These are phyloP conservation scores for Kurtzmaniella fragi DNA, from an alignment of 805 yeast species.

Conservation along the genomic window DNA sequence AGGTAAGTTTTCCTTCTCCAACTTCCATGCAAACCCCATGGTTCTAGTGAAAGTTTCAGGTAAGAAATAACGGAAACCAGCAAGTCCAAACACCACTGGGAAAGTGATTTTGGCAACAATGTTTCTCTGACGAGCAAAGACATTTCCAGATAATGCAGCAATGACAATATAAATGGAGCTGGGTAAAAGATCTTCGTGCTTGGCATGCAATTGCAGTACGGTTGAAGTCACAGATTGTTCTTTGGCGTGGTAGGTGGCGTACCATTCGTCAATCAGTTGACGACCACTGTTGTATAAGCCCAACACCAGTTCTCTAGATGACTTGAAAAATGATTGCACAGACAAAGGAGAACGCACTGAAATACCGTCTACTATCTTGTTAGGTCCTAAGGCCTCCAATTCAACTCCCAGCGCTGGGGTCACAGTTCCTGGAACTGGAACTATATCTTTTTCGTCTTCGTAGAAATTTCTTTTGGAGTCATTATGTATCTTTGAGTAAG, in stretches of 20 bases:
- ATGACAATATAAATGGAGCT: slow-evolving; percentile 63
- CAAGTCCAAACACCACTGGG: slow-evolving; percentile 59
- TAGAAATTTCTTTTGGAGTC: slow-evolving; percentile 39
- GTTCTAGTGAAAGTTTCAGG: slow-evolving; percentile 71
- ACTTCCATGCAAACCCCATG: slow-evolving; percentile 48
- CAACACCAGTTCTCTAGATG: slow-evolving; percentile 41
- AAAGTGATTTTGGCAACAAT: slow-evolving; percentile 46
- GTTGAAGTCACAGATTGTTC: slow-evolving; percentile 65
- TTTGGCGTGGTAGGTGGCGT: slow-evolving; percentile 46
- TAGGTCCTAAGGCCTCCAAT: slow-evolving; percentile 41
- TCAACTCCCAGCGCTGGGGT: slow-evolving; percentile 40
- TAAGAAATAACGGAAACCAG: slow-evolving; percentile 62
- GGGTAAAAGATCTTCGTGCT: slow-evolving; percentile 66
- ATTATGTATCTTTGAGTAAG: slow-evolving; percentile 4
- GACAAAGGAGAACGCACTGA: slow-evolving; percentile 48
- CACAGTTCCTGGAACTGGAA: slow-evolving; percentile 48
- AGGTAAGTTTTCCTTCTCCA: slow-evolving; percentile 60
- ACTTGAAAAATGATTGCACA: slow-evolving; percentile 45
- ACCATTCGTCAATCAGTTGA: slow-evolving; percentile 40
- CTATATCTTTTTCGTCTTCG: slow-evolving; percentile 42
- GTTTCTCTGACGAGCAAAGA: slow-evolving; percentile 64
- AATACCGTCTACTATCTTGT: slow-evolving; percentile 49
- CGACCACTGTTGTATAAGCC: slow-evolving; percentile 20
- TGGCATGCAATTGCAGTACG: slow-evolving; percentile 57
- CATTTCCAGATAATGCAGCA: slow-evolving; percentile 68